Base-by-base conservation (phyloP, 2,329 filamentous ascomycete genomes). In the Venturia oleaginea region DNA sequence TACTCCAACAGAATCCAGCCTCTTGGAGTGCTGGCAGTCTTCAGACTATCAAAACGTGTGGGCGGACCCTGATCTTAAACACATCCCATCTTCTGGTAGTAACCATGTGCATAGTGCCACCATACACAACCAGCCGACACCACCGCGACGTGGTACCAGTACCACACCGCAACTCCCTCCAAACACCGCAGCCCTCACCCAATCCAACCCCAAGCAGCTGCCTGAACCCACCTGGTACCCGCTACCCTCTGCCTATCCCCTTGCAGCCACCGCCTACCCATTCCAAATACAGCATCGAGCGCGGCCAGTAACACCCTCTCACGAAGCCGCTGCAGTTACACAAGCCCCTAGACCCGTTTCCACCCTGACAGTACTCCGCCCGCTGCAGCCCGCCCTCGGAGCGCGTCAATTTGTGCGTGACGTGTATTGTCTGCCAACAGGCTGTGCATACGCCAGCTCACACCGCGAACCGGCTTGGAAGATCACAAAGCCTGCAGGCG, bases 401-500 rank as follows among this genome's bases (percentile, higher is more conserved):
- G 48, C 62, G 62, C 62, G 62, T 55, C 62, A 38, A 63, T 62
- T 27, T 17, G 34, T 57, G 27, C 61, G 64, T 65, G 64, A 65
- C 64, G 64, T 65, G 64, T 65, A 54, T 46, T 46, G 37, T 38
- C 63, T 63, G 64, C 64, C 37, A 61, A 63, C 37, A 55, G 34
- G 32, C 59, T 65, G 17, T 57, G 64, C 64, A 65, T 71, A 72
- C 66, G 73, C 72, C 74, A 76, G 71, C 75, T 72, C 74, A 76
- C 73, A 73, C 80, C 83, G 69, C 64, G 68, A 68, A 71, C 69
- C 69, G 67, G 69, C 67, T 66, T 70, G 70, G 69, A 13, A n/a
- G 6, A 34, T 57, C 51, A 34, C 51, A 34, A 8, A 57, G 27
- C 60, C 76, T 79, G 77, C 76, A 78, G 71, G 70, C 72, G 71